A percentile compares a stretch with the other conserved stretches of the same genome.
phyloP scores from a whole-genome alignment of 805 yeast species.

The Monosporozyma unispora region DNA sequence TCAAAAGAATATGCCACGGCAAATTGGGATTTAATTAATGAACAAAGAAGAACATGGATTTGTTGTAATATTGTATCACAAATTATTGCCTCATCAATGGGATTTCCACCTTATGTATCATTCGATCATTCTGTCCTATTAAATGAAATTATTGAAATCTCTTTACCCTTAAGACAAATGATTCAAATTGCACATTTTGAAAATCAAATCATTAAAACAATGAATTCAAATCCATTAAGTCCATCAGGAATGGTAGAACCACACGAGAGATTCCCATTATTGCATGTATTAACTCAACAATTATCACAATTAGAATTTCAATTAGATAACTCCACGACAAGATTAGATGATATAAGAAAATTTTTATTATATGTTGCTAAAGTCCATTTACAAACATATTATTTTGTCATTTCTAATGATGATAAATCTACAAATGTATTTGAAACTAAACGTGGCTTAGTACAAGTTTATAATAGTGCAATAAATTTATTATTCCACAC shows the following conservation, averaged over 20 bases:
- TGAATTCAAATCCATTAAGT: conserved; percentile 62
- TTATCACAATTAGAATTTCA: conserved; percentile 61
- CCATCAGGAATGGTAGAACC: conserved; percentile 56
- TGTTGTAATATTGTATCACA: conserved; percentile 86
- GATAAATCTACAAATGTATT: conserved; percentile 20
- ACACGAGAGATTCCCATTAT: conserved; percentile 64
- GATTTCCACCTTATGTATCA: conserved; percentile 87
- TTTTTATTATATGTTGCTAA: conserved; percentile 65
- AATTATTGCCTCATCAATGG: conserved; percentile 82
- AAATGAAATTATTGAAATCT: conserved; percentile 31
- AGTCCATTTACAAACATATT: conserved; percentile 74
- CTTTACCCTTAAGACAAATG: conserved; percentile 61
- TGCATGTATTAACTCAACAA: conserved; percentile 61
- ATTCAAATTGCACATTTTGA: conserved; percentile 78
- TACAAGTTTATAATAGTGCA: conserved; percentile 73
- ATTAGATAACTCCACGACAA: conserved; percentile 13
- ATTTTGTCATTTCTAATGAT: conserved; percentile 48
- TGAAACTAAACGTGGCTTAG: conserved; percentile 64
- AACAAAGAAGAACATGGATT: conserved; percentile 88
- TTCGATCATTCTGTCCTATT: conserved; percentile 52
- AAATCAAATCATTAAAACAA: conserved; percentile 70
- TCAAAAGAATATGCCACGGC: conserved; percentile 44
- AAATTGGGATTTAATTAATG: conserved; percentile 42
- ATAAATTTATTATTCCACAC: conserved; percentile 62
- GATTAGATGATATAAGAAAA: conserved; percentile 59